A percentile compares a stretch with the other conserved stretches of the same genome.
phyloP scores from a whole-genome alignment of 768 basidiomycete genomes.

The Lentinula detonsa region DNA sequence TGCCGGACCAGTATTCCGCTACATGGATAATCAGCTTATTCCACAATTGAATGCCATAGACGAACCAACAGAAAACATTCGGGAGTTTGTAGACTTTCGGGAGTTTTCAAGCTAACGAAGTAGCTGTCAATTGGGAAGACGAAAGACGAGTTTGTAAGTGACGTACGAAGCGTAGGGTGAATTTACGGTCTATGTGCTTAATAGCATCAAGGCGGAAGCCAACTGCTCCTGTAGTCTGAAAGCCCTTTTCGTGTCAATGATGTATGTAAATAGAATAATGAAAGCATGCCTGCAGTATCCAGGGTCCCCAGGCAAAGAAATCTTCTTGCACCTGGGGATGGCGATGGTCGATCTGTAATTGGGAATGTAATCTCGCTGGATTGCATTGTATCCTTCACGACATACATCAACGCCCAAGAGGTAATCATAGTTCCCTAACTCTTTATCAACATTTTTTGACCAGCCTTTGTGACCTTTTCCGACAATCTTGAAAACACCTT shows the following conservation, averaged over 20 bases:
- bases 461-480: constrained; percentile 67
- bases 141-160: background rate
- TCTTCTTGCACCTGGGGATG: constrained; percentile 79
- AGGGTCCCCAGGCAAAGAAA: constrained; percentile 69
- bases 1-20: constrained; percentile 81
- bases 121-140: background rate
- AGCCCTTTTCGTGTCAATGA: background rate
- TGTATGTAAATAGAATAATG: background rate
- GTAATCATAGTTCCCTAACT: constrained; percentile 87
- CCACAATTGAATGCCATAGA: background rate
- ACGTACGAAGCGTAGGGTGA: constrained; percentile 65
- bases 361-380: background rate
- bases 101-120: constrained; percentile 42
- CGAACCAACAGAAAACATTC: constrained; percentile 55
- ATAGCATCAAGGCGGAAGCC: constrained; percentile 90
- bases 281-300: constrained; percentile 50
- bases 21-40: constrained; percentile 11
- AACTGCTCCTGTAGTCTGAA: constrained; percentile 56
- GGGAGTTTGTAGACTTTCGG: constrained; percentile 36
- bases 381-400: background rate
- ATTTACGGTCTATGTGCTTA: constrained; percentile 77
- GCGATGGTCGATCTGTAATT: constrained; percentile 67
- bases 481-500: constrained; percentile 68
- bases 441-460: constrained; percentile 75
- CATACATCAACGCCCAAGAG: constrained; percentile 69